phyloP scores from a whole-genome alignment of 805 yeast genomes.

The Spathaspora boniae region DNA sequence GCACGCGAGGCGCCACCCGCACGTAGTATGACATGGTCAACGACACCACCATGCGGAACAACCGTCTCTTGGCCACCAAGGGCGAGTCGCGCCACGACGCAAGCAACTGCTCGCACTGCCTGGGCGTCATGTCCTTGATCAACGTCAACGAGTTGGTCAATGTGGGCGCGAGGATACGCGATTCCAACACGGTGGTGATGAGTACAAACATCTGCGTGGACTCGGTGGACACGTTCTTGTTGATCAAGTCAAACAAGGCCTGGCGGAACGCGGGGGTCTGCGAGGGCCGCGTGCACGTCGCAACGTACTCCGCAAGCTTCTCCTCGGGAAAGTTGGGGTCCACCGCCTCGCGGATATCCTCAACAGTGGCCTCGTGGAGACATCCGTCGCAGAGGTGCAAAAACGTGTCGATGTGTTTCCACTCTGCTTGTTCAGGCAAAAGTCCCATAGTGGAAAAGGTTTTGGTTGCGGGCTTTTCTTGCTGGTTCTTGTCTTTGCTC shows the following conservation, averaged over 20 bases:
- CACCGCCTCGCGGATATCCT: slow-evolving; percentile 22
- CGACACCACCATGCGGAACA: slow-evolving; percentile 27
- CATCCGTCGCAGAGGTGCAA: slow-evolving; percentile 32
- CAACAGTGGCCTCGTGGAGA: slow-evolving; percentile 29
- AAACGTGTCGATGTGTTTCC: slow-evolving; percentile 25
- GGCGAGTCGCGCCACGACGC: slow-evolving; percentile 41
- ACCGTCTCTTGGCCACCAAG: slow-evolving; percentile 28
- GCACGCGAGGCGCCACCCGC: slow-evolving; percentile 27
- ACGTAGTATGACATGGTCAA: slow-evolving; percentile 24
- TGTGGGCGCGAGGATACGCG: slow-evolving; percentile 28
- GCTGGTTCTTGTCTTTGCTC: no score
- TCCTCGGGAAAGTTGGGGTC: slow-evolving; percentile 23
- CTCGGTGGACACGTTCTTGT: slow-evolving; percentile 12
- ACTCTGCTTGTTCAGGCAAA: slow-evolving; percentile 10
- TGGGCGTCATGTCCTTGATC: slow-evolving; percentile 32
- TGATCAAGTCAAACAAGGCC: slow-evolving; percentile 12
- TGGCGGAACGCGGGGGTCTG: slow-evolving; percentile 24
- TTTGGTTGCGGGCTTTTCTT: no score
- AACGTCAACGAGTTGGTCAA: slow-evolving; percentile 33
- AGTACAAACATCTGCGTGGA: slow-evolving; percentile 22
- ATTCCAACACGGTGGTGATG: slow-evolving; percentile 23
- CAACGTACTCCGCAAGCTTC: slow-evolving; percentile 27
- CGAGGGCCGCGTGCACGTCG: slow-evolving; percentile 24
- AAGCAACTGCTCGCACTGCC: slow-evolving; percentile 31
- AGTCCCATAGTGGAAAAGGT: slow-evolving; percentile 1